phyloP scores from a whole-genome alignment of 768 basidiomycete species.

The Boletus sp. region DNA sequence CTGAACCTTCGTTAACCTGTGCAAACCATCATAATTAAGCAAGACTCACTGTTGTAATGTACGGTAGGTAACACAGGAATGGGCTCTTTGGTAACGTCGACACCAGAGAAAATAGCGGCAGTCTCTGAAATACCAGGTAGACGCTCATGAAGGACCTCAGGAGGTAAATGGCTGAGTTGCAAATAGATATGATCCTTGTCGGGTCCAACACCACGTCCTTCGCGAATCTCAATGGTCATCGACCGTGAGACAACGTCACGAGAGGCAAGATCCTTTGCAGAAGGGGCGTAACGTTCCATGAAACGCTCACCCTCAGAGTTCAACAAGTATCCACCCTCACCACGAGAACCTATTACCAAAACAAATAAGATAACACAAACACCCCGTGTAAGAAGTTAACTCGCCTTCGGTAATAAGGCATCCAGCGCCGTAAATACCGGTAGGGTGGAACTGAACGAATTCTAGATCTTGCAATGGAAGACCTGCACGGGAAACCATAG shows the following conservation, averaged over 20 bases:
- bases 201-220: constrained; percentile 97
- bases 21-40: not conserved
- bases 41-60: constrained; percentile 90
- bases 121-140: constrained; percentile 99
- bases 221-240: constrained; percentile 98
- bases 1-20: constrained; percentile 37
- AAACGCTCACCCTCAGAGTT: constrained; percentile 99
- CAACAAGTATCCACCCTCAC: constrained; percentile 97
- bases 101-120: constrained; percentile 96
- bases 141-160: constrained; percentile 93
- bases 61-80: constrained; percentile 98
- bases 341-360: constrained; percentile 75
- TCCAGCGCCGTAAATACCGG: constrained; percentile 98
- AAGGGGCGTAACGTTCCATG: constrained; percentile 99
- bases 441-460: constrained; percentile 99
- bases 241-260: constrained; percentile 99
- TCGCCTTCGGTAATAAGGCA: constrained; percentile 97
- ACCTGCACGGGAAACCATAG: constrained; percentile 96
- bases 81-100: constrained; percentile 99
- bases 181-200: constrained; percentile 97
- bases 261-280: constrained; percentile 98
- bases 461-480: constrained; percentile 95
- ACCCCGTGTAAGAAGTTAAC: constrained; percentile 10
- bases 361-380: not conserved
- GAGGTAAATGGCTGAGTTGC: constrained; percentile 94